These are phyloP conservation scores for Blastomyces gilchristii DNA, from an alignment of 2,329 filamentous ascomycete genomes.

Conservation along the genomic window DNA sequence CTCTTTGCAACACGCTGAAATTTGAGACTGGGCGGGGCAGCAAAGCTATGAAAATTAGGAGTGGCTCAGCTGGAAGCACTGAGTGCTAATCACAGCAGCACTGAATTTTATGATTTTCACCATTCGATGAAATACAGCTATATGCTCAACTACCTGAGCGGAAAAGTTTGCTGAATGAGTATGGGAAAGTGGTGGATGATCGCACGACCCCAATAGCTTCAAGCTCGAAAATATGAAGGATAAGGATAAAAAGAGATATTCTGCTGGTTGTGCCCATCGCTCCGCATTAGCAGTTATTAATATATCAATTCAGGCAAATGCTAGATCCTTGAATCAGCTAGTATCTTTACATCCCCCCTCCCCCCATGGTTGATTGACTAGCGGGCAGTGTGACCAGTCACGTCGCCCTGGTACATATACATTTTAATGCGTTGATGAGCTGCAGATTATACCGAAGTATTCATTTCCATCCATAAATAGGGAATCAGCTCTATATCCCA, in stretches of 20 bases:
- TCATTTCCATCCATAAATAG: background rate
- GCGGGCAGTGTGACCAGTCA: background rate
- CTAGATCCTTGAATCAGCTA: background rate
- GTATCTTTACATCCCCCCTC: background rate
- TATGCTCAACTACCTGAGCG: background rate
- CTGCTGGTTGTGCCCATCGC: no score
- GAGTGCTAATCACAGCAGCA: no score
- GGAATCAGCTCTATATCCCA: background rate
- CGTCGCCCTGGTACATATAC: background rate
- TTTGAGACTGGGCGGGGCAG: background rate
- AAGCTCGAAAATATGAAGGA: background rate
- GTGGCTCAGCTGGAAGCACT: background rate
- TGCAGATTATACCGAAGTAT: background rate
- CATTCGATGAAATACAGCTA: background rate
- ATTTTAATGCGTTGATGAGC: background rate
- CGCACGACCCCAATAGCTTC: background rate
- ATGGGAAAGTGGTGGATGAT: background rate
- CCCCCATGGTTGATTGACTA: background rate
- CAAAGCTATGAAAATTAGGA: background rate
- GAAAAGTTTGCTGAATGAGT: background rate
- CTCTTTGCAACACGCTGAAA: background rate
- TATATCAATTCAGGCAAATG: background rate
- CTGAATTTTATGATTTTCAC: background rate
- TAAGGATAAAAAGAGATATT: background rate
- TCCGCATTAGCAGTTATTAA: no score